Base-by-base conservation (phyloP, 2,329 filamentous ascomycete genomes). In the Colletotrichum brevisporum region DNA sequence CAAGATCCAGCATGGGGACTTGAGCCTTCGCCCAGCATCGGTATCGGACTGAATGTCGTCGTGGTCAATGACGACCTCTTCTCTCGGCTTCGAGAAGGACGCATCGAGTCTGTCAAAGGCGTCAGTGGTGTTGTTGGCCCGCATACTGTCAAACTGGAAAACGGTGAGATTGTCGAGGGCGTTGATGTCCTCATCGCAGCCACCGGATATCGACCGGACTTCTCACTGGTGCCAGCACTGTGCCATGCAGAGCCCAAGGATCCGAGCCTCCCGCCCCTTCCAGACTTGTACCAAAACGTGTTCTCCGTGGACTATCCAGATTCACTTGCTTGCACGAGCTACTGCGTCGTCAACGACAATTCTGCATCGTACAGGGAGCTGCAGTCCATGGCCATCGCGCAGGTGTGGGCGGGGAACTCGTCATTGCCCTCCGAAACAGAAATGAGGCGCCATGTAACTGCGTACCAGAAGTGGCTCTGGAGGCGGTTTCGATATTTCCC, bases 281-380 rank as follows among this genome's bases (percentile, higher is more conserved):
- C 79, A 4, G 72, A 78, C 0, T 74, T 85, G 2, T 85, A 82
- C 61, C 79, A 80, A 47, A 84, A 84, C 71, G 71, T 85, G 5
- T 83, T 86, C 69, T 83, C 83, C 1, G 76, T 83, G 0, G 74
- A 78, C 26, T 74, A 82, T 26, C 81, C 83, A 4, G 76, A 83
- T 10, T 83, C 81, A 9, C 76, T 86, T 5, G 85, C 82, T 0
- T 80, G 85, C 58, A 73, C 84, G 63, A 80, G 81, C 67, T 79
- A 79, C 60, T 74, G 77, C 8, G 76, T 78, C 6, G 77, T 80
- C 43, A 74, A 76, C 67, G 74, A 80, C 52, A 76, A 77, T 56
- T 78, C 76, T 62, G 81, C 69, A 24, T 76, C 78, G 13, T 74
- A 83, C 9, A 77, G 80, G 54, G 84, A 86, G 66, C 74, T 87